Base-by-base conservation (phyloP, 805 yeast genomes). In the Tetrapisispora pingtungensis region DNA sequence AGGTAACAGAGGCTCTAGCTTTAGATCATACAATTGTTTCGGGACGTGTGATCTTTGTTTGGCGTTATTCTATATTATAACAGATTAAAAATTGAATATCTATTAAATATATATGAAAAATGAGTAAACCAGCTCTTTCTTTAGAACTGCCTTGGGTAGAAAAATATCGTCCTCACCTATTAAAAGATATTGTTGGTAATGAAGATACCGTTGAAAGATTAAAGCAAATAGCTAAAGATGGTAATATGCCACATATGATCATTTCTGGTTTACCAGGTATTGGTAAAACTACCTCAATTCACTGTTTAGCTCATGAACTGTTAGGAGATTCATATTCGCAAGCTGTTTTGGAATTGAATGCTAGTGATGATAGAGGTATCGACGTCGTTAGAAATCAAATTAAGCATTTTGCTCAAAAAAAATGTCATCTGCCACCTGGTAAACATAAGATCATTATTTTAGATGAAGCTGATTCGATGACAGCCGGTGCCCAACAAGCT, bases 381-480 rank as follows among this genome's bases (percentile, higher is more conserved):
- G 98, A 93, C 42, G 95, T 89, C 22, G 97, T 93, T 10, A 74
- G 98, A 49, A 89, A 86, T 55, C 81, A 84, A 55, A 93, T 93
- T 67, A 93, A 93, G 64, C 87, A 85, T 49, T 93, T 93, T 74
- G 97, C 98, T 3, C 97, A 88, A 59, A 89, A 89, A 55, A 89
- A 86, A 61, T 90, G 89, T 40, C 80, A 73, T 57, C 69, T 93
- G 50, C 95, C 96, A 0, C 75, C 81, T 0, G 96, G 96, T 1
- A 74, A 90, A 53, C 97, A 90, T 61, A 93, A 93, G 72, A 85
- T 93, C 45, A 75, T 93, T 52, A 90, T 93, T 43, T 67, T 93
- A 51, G 98, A 90, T 64, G 98, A 88, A 65, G 97, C 96, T 0
- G 97, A 88, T 60, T 81, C 93, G 12, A 88, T 88, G 97, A 88